Evolutionary conservation across 2,329 filamentous ascomycete genomes (phyloP).

Genomic region (Zarea fungicola): DNA sequence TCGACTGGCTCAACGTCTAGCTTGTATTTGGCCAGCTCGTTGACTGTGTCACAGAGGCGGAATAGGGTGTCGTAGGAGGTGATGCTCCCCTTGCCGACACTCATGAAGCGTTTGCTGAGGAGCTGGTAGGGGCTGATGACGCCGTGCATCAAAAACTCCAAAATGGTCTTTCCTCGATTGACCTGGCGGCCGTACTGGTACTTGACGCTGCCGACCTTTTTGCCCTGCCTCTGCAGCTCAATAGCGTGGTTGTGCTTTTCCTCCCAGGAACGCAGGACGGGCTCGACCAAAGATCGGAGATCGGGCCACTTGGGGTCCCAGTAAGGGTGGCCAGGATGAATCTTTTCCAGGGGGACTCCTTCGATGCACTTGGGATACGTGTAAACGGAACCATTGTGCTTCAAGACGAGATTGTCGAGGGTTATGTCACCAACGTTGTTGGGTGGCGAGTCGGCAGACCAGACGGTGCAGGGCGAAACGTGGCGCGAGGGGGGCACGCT

Average conservation of each 20-base stretch:
- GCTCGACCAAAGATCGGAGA: conserved; percentile 37
- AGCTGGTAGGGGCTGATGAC: conserved; percentile 53
- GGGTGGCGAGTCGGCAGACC: neutral
- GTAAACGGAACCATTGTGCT: conserved; percentile 44
- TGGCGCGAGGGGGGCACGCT: neutral
- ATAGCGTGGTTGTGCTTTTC: conserved; percentile 39
- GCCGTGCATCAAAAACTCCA: conserved; percentile 47
- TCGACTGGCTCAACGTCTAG: conserved; percentile 48
- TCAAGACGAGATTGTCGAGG: conserved; percentile 38
- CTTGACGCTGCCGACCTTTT: conserved; percentile 36
- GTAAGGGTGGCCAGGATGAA: conserved; percentile 36
- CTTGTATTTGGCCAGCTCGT: conserved; percentile 48
- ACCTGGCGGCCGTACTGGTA: conserved; percentile 52
- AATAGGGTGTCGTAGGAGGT: conserved; percentile 53
- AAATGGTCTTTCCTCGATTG: conserved; percentile 48
- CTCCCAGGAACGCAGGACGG: conserved; percentile 42
- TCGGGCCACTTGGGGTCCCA: conserved; percentile 51
- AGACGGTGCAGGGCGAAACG: neutral
- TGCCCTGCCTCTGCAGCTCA: conserved; percentile 27
- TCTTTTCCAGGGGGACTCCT: conserved; percentile 11
- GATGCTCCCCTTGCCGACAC: conserved; percentile 33
- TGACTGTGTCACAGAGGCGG: conserved; percentile 48
- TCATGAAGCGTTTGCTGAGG: conserved; percentile 46
- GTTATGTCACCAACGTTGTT: conserved; percentile 36
- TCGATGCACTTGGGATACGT: conserved; percentile 36